Conservation (phyloP, 345 rosid species). For the Streptanthus diversifolius region DNA sequence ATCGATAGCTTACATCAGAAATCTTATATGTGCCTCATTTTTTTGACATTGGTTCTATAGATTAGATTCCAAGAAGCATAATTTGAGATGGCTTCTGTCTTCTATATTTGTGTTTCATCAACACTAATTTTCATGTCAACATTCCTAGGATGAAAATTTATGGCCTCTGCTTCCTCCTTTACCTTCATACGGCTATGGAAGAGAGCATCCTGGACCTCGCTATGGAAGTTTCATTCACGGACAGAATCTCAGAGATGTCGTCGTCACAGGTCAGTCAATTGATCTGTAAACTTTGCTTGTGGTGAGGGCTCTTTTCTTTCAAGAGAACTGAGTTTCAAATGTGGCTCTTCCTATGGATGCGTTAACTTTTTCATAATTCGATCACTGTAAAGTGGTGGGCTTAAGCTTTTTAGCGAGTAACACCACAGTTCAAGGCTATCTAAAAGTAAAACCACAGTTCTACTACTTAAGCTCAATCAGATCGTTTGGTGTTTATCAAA, state of each 20-base stretch:
- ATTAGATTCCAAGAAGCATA: neutral
- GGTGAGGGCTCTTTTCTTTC: neutral
- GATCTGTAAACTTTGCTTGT: neutral
- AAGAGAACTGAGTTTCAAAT: neutral
- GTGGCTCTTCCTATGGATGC: neutral
- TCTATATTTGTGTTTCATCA: neutral
- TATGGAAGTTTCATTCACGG: constrained; percentile 72
- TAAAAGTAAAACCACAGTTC: neutral
- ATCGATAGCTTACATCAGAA: neutral
- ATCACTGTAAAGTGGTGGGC: neutral
- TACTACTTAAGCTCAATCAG: neutral
- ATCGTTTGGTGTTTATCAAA: neutral
- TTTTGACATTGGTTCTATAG: neutral
- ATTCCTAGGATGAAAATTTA: constrained; percentile 47
- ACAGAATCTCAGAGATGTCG: constrained; percentile 65
- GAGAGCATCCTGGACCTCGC: constrained; percentile 68
- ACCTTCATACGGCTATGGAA: constrained; percentile 68
- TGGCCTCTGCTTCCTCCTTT: constrained; percentile 72
- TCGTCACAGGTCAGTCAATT: constrained; percentile 49
- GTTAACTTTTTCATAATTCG: neutral
- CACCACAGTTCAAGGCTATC: neutral
- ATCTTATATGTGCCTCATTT: neutral
- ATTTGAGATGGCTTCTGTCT: neutral
- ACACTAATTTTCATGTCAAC: neutral
- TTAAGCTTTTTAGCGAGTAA: neutral